These are phyloP conservation scores for Exutisphaerella laricina DNA, from an alignment of 2,329 filamentous ascomycete species.

Conservation along the genomic window DNA sequence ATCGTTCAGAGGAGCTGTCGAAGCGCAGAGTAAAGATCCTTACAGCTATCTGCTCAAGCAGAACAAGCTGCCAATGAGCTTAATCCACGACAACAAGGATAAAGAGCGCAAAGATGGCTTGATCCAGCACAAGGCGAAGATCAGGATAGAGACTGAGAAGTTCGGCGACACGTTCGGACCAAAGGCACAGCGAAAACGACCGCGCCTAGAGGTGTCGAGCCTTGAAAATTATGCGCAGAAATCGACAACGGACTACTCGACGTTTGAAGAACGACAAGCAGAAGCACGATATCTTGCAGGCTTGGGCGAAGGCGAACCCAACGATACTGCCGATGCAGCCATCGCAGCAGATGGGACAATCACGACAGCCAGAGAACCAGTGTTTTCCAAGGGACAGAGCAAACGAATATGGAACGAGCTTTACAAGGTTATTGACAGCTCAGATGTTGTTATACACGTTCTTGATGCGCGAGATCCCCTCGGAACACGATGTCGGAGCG, in stretches of 20 bases:
- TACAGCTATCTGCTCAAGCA: slow-evolving; percentile 93
- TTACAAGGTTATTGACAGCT: slow-evolving; percentile 86
- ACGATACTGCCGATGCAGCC: slow-evolving; percentile 14
- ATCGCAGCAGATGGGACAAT: slow-evolving; percentile 34
- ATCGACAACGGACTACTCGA: slow-evolving; percentile 72
- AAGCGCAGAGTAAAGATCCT: slow-evolving; percentile 81
- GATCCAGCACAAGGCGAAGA: slow-evolving; percentile 91
- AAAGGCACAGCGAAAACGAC: slow-evolving; percentile 86
- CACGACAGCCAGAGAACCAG: slow-evolving; percentile 53
- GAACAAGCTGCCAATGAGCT: slow-evolving; percentile 93
- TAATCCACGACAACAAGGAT: slow-evolving; percentile 74
- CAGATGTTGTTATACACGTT: slow-evolving; percentile 93
- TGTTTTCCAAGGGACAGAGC: slow-evolving; percentile 91
- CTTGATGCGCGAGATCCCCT: slow-evolving; percentile 83
- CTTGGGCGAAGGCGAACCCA: slow-evolving; percentile 28
- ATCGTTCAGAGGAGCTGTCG: slow-evolving; percentile 86
- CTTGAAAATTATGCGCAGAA: slow-evolving; percentile 75
- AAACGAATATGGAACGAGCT: slow-evolving; percentile 98
- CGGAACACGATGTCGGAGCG: slow-evolving; percentile 81
- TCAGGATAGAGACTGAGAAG: slow-evolving; percentile 79
- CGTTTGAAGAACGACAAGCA: slow-evolving; percentile 73
- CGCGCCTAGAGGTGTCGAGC: slow-evolving; percentile 80
- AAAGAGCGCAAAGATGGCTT: slow-evolving; percentile 63
- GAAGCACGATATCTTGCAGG: slow-evolving; percentile 72
- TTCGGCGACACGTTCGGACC: slow-evolving; percentile 89